These are phyloP conservation scores for Arthrobotrys iridis DNA, from an alignment of 2,329 filamentous ascomycete genomes.

Conservation along the genomic window DNA sequence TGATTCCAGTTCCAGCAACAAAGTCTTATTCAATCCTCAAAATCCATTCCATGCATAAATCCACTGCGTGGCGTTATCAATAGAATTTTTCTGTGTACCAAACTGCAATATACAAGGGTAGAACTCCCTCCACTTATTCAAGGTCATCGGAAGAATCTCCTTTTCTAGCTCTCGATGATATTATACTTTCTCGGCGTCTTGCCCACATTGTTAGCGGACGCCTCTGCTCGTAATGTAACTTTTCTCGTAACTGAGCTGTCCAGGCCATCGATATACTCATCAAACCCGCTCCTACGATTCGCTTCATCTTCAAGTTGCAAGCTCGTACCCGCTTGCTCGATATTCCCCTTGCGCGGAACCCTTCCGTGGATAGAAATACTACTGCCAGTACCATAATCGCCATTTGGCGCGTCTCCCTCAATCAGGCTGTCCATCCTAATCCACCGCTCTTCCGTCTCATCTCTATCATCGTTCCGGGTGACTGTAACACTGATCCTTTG, in stretches of 20 bases:
- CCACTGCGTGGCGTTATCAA: too few species aligned
- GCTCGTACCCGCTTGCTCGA: background rate
- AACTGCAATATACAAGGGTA: too few species aligned
- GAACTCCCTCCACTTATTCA: too few species aligned
- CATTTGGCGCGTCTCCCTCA: background rate
- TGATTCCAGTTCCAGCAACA: slow-evolving; percentile 5
- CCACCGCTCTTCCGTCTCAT: slow-evolving; percentile 20
- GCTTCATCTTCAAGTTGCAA: background rate
- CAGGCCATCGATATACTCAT: slow-evolving; percentile 14
- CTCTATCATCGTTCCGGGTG: slow-evolving; percentile 13
- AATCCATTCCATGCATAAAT: too few species aligned
- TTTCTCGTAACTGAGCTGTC: background rate
- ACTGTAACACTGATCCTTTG: slow-evolving; percentile 39
- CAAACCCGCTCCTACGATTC: background rate
- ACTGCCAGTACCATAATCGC: background rate
- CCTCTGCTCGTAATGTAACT: background rate
- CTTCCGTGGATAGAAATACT: slow-evolving; percentile 23
- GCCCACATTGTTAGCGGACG: background rate
- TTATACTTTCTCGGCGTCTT: background rate
- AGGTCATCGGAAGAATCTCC: too few species aligned
- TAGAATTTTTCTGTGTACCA: too few species aligned
- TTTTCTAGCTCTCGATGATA: slow-evolving; percentile 17
- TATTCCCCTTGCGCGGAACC: background rate
- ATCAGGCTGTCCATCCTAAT: slow-evolving; percentile 43
- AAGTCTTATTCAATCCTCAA: too few species aligned